A percentile compares a stretch with the other conserved stretches of the same genome.
These are phyloP conservation scores for Phytophthora lateralis DNA, from an alignment of 352 stramenopile species.

Conservation along the genomic window DNA sequence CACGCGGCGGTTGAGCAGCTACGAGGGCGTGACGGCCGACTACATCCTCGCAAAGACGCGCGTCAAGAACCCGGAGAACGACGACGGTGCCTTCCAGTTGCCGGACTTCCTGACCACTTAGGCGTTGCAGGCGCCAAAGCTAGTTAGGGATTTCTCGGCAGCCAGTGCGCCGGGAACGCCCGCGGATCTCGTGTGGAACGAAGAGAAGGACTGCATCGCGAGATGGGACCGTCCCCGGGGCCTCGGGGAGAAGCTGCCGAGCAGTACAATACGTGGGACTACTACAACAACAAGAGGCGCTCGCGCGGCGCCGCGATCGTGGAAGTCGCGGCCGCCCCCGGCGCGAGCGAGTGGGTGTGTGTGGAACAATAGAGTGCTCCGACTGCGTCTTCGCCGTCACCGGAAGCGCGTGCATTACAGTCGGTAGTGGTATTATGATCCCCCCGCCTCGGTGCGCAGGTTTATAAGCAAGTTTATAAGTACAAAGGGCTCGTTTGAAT, in stretches of 20 bases:
- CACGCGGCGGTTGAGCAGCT: constrained; percentile 49
- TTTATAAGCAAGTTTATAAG: constrained; percentile 59
- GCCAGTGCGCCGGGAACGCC: constrained; percentile 31
- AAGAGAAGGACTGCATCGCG: constrained; percentile 44
- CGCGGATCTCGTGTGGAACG: constrained; percentile 42
- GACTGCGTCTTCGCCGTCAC: constrained; percentile 41
- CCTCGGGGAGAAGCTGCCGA: constrained; percentile 31
- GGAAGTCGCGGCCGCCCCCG: constrained; percentile 26
- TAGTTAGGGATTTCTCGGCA: constrained; percentile 51
- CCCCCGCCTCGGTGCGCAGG: constrained; percentile 41
- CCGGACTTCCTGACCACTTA: constrained; percentile 61
- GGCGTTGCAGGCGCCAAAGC: constrained; percentile 20
- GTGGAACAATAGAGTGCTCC: constrained; percentile 45
- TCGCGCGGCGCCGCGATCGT: constrained; percentile 34
- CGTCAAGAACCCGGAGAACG: constrained; percentile 55
- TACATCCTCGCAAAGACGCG: constrained; percentile 65
- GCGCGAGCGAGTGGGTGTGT: constrained; percentile 35
- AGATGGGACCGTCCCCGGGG: constrained; percentile 28
- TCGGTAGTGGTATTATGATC: constrained; percentile 50
- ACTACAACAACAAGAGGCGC: constrained; percentile 41
- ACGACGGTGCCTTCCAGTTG: constrained; percentile 50
- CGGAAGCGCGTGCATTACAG: constrained; percentile 46
- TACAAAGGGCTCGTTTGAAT: constrained; percentile 47
- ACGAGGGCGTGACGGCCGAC: constrained; percentile 59
- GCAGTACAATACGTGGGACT: constrained; percentile 55